Base-by-base conservation (phyloP, 2,329 filamentous ascomycete genomes). In the Diaporthe nobilis region DNA sequence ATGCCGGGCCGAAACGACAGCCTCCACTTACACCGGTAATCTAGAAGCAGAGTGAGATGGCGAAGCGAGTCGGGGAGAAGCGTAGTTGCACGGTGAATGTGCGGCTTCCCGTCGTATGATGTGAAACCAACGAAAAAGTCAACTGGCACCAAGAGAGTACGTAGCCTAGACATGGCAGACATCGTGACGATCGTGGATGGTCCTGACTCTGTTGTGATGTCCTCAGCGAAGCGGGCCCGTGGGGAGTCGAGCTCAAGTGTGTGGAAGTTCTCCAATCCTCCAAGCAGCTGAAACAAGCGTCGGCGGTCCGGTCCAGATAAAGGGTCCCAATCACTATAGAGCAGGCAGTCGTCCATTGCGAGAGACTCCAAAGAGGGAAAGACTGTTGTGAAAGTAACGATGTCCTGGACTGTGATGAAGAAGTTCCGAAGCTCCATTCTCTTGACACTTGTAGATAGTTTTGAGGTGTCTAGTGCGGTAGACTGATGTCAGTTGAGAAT, bases 361-460 rank as follows among this genome's bases (percentile, higher is more conserved):
- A 63, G 13, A 20, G 58, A 44, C 58, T 63, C 58, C n/a, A 63
- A 5, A 5, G 37, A 63, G 13, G 58, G 58, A 28, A 44, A 63
- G 15, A 37, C 58, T 31, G 12, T 39, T 25, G 37, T 20, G 37
- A 63, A 13, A 25, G 3, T 13, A 7, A 13, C 2, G 1, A 20
- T 10, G n/a, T 63, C 3, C 1, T 28, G 0, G n/a, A 13, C 28
- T 1, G 0, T 12, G 22, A 25, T 7, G 0, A 0, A 2, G 8
- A 4, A 4, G 13, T 25, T 1, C 10, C 12, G n/a, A 20, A 63
- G 7, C 13, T 28, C n/a, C 12, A 44, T 17, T 10, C 3, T 44
- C 58, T 63, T 63, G n/a, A 63, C 58, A 28, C 37, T 25, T 20
- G n/a, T 20, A 6, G 58, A 44, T 13, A 28, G 10, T 39, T 1